A percentile compares a stretch with the other conserved stretches of the same genome.
phyloP scores from a whole-genome alignment of 2,329 filamentous ascomycete species.

The Lithohypha guttulata region DNA sequence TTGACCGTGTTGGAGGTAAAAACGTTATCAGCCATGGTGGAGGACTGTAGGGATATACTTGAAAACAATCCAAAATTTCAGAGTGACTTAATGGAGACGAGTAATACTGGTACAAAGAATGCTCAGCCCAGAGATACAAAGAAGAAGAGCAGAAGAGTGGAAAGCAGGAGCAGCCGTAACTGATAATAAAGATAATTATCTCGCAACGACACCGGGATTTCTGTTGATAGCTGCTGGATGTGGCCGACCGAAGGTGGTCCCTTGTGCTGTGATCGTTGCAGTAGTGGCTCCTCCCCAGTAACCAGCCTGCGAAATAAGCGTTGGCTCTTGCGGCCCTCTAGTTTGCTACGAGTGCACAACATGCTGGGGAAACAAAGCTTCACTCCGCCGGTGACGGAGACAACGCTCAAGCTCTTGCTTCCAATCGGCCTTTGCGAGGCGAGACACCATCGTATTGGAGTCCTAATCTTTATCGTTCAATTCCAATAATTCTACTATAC shows the following conservation, averaged over 20 bases:
- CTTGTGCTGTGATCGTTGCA: too few relatives aligned
- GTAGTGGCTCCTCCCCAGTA: neutral
- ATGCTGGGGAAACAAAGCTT: slow-evolving; percentile 5
- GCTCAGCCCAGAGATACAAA: neutral
- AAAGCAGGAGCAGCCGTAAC: slow-evolving; percentile 1
- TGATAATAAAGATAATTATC: slow-evolving; percentile 7
- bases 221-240: slow-evolving; percentile 1
- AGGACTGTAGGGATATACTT: slow-evolving; percentile 1
- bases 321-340: slow-evolving; percentile 2
- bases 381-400: slow-evolving; percentile 6
- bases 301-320: neutral
- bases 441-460: too few relatives aligned
- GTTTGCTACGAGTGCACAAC: neutral
- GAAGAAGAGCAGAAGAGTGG: slow-evolving; percentile 5
- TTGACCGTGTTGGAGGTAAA: slow-evolving; percentile 35
- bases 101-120: neutral
- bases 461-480: too few relatives aligned
- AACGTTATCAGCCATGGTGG: slow-evolving; percentile 29
- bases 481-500: too few relatives aligned
- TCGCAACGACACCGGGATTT: slow-evolving; percentile 1
- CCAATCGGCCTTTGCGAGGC: too few relatives aligned
- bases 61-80: neutral
- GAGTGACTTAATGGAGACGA: neutral
- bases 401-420: too few relatives aligned
- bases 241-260: slow-evolving; percentile 5